A percentile compares a stretch with the other conserved stretches of the same genome.
phyloP scores from a whole-genome alignment of 192 early-diverging fungal species.

The Mortierella alpina region DNA sequence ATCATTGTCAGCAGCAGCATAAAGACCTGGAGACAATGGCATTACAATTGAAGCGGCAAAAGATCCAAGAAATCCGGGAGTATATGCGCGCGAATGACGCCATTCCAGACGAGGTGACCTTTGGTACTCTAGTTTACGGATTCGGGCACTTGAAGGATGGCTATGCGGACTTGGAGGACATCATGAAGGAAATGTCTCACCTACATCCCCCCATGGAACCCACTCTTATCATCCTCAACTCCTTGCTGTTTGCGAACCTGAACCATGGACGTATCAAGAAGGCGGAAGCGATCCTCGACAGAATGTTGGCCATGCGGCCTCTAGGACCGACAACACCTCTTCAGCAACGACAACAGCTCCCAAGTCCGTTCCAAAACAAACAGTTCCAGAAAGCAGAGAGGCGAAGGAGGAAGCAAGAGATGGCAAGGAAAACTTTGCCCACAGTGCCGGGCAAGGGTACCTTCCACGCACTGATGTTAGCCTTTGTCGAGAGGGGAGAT shows the following conservation, averaged over 20 bases:
- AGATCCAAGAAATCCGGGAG: slow-evolving; percentile 7
- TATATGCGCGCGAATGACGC: slow-evolving; percentile 20
- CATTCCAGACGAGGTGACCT: slow-evolving; percentile 17
- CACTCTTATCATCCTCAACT: slow-evolving; percentile 23
- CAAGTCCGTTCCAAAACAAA: slow-evolving; percentile 8
- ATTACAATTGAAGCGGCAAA: slow-evolving; percentile 20
- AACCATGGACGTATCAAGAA: slow-evolving; percentile 26
- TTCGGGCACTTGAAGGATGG: slow-evolving; percentile 39
- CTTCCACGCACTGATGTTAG: slow-evolving; percentile 49
- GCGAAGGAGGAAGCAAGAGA: neutral
- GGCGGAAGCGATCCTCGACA: slow-evolving; percentile 30
- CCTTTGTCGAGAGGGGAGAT: slow-evolving; percentile 29
- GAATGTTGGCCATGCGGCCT: slow-evolving; percentile 1
- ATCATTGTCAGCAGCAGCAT: neutral
- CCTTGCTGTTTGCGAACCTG: slow-evolving; percentile 41
- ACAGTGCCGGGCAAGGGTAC: slow-evolving; percentile 37
- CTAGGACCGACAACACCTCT: neutral
- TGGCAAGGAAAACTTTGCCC: neutral
- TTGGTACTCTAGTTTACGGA: slow-evolving; percentile 38
- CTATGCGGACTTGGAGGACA: slow-evolving; percentile 22
- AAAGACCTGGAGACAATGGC: neutral
- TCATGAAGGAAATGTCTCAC: slow-evolving; percentile 23
- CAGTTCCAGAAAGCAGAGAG: neutral
- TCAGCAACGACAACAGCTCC: neutral
- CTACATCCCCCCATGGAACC: slow-evolving; percentile 1